These are phyloP conservation scores for Crassisporium funariophilum DNA, from an alignment of 768 basidiomycete genomes.

Conservation along the genomic window DNA sequence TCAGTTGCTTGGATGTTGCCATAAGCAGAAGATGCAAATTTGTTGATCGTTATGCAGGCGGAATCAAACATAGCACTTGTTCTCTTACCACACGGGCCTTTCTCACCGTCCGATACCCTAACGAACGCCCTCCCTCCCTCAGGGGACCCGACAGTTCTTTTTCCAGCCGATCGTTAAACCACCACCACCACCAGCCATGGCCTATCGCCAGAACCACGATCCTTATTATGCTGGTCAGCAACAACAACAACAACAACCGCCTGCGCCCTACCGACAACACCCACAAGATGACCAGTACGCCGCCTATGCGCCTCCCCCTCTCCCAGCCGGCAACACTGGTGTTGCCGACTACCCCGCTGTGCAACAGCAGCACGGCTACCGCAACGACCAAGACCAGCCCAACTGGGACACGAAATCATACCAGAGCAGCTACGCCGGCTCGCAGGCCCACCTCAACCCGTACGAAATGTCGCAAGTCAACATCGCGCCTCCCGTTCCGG, in stretches of 20 bases:
- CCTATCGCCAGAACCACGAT: conserved; percentile 56
- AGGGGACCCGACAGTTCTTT: background rate
- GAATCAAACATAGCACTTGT: too few relatives aligned
- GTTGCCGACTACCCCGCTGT: conserved; percentile 40
- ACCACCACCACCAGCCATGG: too few relatives aligned
- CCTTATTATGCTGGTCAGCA: conserved; percentile 45
- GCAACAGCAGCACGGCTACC: conserved; percentile 24
- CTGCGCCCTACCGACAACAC: conserved; percentile 16
- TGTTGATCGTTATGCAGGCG: too few relatives aligned
- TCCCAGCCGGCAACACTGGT: conserved; percentile 26
- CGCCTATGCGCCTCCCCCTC: conserved; percentile 16
- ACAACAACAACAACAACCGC: conserved; percentile 22
- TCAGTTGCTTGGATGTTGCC: too few relatives aligned
- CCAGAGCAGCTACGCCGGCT: conserved; percentile 66
- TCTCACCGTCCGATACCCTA: too few relatives aligned
- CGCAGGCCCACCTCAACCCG: conserved; percentile 72
- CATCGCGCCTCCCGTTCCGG: conserved; percentile 54
- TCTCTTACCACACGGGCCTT: too few relatives aligned
- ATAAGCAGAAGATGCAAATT: too few relatives aligned
- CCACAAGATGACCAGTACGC: conserved; percentile 19
- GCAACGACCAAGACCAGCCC: conserved; percentile 48
- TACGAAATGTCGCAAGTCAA: conserved; percentile 60
- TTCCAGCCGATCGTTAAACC: too few relatives aligned
- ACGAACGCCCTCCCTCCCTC: conserved; percentile 9
- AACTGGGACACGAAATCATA: conserved; percentile 61